phyloP scores from a whole-genome alignment of 768 basidiomycete genomes.

The Xerocomus spinulosus region DNA sequence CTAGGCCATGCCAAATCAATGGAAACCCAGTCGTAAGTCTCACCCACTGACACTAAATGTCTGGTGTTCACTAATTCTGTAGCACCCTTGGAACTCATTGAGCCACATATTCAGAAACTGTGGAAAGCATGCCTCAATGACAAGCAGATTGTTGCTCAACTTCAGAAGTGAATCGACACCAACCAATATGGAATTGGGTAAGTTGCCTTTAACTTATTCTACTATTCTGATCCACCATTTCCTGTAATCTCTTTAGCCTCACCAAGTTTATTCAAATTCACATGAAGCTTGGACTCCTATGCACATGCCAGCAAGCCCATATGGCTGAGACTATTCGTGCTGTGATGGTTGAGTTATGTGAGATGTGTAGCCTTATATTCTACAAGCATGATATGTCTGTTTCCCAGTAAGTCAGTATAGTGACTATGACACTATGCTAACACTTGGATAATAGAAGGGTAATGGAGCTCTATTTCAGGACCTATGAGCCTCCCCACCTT shows the following conservation, averaged over 20 bases:
- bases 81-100: background rate
- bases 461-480: background rate
- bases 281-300: background rate
- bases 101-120: background rate
- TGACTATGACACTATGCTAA: background rate
- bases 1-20: background rate
- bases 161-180: background rate
- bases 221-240: background rate
- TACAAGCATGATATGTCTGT: background rate
- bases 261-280: background rate
- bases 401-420: background rate
- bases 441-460: background rate
- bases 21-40: background rate
- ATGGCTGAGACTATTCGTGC: background rate
- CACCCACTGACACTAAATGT: background rate
- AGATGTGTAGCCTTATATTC: background rate
- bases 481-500: conserved; percentile 12
- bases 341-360: background rate
- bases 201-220: background rate
- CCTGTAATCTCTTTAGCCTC: background rate
- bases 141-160: background rate
- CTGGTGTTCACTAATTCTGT: background rate
- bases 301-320: background rate
- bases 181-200: background rate
- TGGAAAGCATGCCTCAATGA: background rate